A percentile compares a stretch with the other conserved stretches of the same genome.
Evolutionary conservation across 257 asterid genomes (phyloP).

Genomic region (Forsythia suspensa): DNA sequence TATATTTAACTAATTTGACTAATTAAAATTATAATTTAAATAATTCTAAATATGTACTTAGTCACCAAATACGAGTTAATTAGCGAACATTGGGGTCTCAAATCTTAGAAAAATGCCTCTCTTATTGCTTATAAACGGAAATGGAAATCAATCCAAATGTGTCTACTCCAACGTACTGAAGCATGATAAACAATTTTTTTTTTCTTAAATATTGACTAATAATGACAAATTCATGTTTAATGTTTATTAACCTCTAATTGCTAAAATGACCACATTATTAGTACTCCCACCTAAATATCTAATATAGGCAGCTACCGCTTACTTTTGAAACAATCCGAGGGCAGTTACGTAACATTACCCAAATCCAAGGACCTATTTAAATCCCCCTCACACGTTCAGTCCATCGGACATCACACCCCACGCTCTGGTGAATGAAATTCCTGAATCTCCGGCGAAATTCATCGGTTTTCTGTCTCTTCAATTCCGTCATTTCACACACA

Average conservation of each 20-base stretch:
- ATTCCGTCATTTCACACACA: conserved; percentile 6
- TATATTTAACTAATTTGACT: no score
- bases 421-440: conserved; percentile 40
- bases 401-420: conserved; percentile 19
- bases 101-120: no score
- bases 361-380: conserved; percentile 25
- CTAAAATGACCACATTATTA: not conserved
- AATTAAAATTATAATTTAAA: no score
- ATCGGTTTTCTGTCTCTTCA: not conserved
- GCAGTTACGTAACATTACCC: conserved; percentile 19
- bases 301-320: not conserved
- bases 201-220: not conserved
- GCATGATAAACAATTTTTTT: no score
- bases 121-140: no score
- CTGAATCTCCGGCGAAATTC: conserved; percentile 1
- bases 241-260: not conserved
- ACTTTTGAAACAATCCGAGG: conserved; percentile 13
- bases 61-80: no score
- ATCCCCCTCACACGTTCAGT: conserved; percentile 10
- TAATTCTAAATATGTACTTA: no score
- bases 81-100: no score
- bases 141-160: no score
- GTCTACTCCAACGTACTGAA: not conserved
- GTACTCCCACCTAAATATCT: not conserved
- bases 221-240: not conserved